These are phyloP conservation scores for Tubosaeta sp. DNA, from an alignment of 768 basidiomycete genomes.

Conservation along the genomic window DNA sequence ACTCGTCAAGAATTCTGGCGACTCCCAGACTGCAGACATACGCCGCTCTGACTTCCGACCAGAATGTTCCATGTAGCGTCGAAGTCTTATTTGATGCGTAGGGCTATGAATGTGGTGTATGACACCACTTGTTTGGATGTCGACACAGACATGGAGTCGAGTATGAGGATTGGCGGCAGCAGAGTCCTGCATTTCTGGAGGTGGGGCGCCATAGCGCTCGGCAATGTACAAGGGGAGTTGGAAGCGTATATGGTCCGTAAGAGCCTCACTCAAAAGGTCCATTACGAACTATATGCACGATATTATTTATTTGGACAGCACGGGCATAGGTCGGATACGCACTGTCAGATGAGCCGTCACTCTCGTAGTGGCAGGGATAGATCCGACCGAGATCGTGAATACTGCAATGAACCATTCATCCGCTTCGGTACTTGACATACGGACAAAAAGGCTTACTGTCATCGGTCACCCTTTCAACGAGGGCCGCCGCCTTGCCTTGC, in stretches of 20 bases:
- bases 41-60: constrained; percentile 38
- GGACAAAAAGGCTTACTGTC: constrained; percentile 38
- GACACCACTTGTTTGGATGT: constrained; percentile 47
- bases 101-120: constrained; percentile 42
- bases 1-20: constrained; percentile 37
- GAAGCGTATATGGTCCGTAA: constrained; percentile 46
- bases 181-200: constrained; percentile 34
- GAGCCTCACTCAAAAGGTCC: constrained; percentile 48
- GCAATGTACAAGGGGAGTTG: constrained; percentile 50
- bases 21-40: constrained; percentile 37
- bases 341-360: constrained; percentile 44
- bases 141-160: constrained; percentile 37
- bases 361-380: constrained; percentile 39
- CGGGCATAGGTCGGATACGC: constrained; percentile 8
- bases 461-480: constrained; percentile 47
- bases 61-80: constrained; percentile 32
- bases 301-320: background rate
- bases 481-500: constrained; percentile 38
- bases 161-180: constrained; percentile 29
- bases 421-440: background rate
- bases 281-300: constrained; percentile 41
- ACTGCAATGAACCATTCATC: constrained; percentile 29
- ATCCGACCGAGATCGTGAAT: constrained; percentile 56
- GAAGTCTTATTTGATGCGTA: constrained; percentile 37
- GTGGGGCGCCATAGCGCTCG: constrained; percentile 47